Conservation (phyloP, 78 protist species). For the Speleostelium caveatum region DNA sequence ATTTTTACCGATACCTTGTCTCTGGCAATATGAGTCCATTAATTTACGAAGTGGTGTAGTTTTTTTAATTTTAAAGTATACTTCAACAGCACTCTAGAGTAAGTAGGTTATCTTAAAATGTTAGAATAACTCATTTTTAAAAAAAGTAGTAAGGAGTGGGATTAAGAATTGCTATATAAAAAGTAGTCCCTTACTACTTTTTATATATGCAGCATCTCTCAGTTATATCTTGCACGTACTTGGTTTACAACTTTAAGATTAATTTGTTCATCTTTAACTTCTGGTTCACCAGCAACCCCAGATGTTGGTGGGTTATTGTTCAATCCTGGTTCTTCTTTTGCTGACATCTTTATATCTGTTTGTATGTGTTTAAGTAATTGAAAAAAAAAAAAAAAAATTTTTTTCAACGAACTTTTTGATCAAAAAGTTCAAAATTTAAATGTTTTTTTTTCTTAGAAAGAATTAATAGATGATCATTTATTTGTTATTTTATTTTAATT, state of each 20-base stretch:
- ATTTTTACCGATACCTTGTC: constrained; percentile 57
- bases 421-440: no score
- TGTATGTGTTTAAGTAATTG: no score
- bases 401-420: no score
- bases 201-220: background rate
- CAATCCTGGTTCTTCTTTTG: constrained; percentile 49
- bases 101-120: no score
- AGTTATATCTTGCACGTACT: constrained; percentile 11
- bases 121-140: background rate
- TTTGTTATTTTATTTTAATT: no score
- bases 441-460: no score
- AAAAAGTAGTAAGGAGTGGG: background rate
- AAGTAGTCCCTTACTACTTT: background rate
- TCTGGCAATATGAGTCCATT: constrained; percentile 43
- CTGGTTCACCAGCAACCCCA: background rate
- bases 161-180: background rate
- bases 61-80: constrained; percentile 77
- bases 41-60: constrained; percentile 67
- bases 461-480: no score
- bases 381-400: no score
- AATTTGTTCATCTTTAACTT: constrained; percentile 42
- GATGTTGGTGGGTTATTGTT: background rate
- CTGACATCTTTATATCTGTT: constrained; percentile 14
- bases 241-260: constrained; percentile 27
- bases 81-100: constrained; percentile 23